Evolutionary conservation across 495 filamentous ascomycete genomes (phyloP).

Genomic region (Lophiostoma macrostomum): DNA sequence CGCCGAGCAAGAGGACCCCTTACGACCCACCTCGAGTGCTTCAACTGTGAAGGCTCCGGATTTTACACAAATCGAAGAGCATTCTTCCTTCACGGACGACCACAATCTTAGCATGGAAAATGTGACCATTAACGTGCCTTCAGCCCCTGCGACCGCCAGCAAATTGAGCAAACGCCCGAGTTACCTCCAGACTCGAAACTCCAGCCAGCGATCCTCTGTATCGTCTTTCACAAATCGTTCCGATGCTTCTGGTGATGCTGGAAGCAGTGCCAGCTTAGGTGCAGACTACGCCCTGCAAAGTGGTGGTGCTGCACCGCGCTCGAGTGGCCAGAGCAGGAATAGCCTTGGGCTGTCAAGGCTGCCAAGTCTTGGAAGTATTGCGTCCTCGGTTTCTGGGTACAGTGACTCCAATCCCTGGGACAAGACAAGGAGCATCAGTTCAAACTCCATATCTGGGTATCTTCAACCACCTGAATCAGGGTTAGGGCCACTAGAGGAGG

Average conservation of each 20-base stretch:
- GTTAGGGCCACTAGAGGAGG: constrained; percentile 63
- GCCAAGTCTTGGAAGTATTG: constrained; percentile 89
- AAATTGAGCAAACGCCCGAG: constrained; percentile 57
- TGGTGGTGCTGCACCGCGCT: constrained; percentile 65
- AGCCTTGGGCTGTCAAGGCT: constrained; percentile 64
- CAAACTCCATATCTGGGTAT: constrained; percentile 30
- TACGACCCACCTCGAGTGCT: constrained; percentile 34
- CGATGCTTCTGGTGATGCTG: constrained; percentile 51
- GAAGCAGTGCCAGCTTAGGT: constrained; percentile 71
- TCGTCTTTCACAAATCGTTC: constrained; percentile 68
- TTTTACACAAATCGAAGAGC: constrained; percentile 19
- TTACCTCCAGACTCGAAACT: constrained; percentile 68
- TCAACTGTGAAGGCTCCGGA: constrained; percentile 35
- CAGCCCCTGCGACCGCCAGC: constrained; percentile 8
- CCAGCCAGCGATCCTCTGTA: constrained; percentile 72
- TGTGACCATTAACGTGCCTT: constrained; percentile 19
- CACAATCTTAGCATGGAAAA: constrained; percentile 31
- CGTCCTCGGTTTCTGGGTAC: constrained; percentile 80
- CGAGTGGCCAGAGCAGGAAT: constrained; percentile 50
- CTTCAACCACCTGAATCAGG: constrained; percentile 41
- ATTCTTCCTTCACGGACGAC: constrained; percentile 25
- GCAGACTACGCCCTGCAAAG: constrained; percentile 84
- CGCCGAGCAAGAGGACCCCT: constrained; percentile 7
- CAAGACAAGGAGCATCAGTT: constrained; percentile 42
- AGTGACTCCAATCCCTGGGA: constrained; percentile 55